Evolutionary conservation across 495 filamentous ascomycete species (phyloP).

Genomic region (Podospora bellae-mahoneyi): DNA sequence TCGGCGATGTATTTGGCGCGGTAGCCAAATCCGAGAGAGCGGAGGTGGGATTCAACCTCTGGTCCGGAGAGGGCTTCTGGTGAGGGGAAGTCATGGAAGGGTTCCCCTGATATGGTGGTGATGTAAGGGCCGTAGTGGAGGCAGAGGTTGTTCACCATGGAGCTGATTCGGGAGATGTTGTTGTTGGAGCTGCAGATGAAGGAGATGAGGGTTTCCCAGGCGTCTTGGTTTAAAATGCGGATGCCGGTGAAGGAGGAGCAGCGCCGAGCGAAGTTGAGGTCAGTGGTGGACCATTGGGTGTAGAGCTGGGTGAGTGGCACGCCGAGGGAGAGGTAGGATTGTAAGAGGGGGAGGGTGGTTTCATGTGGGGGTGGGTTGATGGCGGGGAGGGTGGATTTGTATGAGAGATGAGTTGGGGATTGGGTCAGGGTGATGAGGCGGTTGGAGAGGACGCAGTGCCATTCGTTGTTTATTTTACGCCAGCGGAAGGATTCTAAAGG

Average conservation of each 20-base stretch:
- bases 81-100: slow-evolving; percentile 84
- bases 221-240: slow-evolving; percentile 90
- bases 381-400: slow-evolving; percentile 62
- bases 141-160: slow-evolving; percentile 95
- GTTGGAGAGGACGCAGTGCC: slow-evolving; percentile 82
- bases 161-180: slow-evolving; percentile 89
- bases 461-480: slow-evolving; percentile 80
- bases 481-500: slow-evolving; percentile 77
- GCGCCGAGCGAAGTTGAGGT: slow-evolving; percentile 85
- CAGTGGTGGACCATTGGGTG: slow-evolving; percentile 76
- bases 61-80: slow-evolving; percentile 66
- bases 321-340: slow-evolving; percentile 77
- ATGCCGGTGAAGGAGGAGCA: slow-evolving; percentile 87
- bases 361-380: slow-evolving; percentile 41
- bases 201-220: slow-evolving; percentile 89
- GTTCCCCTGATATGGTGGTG: slow-evolving; percentile 61
- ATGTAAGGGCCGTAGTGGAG: slow-evolving; percentile 75
- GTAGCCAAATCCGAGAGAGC: slow-evolving; percentile 89
- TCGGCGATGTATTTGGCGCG: slow-evolving; percentile 85
- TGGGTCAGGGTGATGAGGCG: slow-evolving; percentile 82
- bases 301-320: slow-evolving; percentile 74
- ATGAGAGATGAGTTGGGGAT: slow-evolving; percentile 75
- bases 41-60: slow-evolving; percentile 71
- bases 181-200: slow-evolving; percentile 99
- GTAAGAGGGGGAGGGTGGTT: slow-evolving; percentile 63